Evolutionary conservation across 805 yeast genomes (phyloP).

Genomic region (Starmera quercuum): DNA sequence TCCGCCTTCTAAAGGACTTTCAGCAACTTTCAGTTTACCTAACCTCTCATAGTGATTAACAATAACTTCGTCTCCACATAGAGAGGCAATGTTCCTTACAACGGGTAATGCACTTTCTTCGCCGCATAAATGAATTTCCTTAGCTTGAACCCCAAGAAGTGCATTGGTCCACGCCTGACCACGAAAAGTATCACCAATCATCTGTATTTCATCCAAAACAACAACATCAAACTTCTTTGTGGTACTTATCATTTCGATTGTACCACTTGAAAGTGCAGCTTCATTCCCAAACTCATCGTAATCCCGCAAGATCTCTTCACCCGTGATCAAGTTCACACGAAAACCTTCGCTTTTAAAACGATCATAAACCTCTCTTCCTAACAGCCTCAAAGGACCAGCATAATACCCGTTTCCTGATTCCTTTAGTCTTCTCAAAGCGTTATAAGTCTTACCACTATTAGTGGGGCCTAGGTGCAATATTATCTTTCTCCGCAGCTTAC

Average conservation of each 20-base stretch:
- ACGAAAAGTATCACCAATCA: conserved; percentile 72
- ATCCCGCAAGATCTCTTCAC: conserved; percentile 84
- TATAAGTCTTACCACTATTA: conserved; percentile 89
- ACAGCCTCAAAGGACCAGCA: conserved; percentile 88
- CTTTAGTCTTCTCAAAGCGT: conserved; percentile 65
- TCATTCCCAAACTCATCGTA: conserved; percentile 60
- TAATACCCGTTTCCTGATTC: conserved; percentile 69
- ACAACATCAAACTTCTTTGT: conserved; percentile 70
- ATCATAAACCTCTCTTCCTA: conserved; percentile 90
- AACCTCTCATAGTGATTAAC: conserved; percentile 66
- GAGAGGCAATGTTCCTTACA: conserved; percentile 44
- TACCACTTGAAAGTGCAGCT: conserved; percentile 79
- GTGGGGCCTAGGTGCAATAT: conserved; percentile 98
- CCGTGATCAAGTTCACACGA: conserved; percentile 81
- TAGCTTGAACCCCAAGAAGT: conserved; percentile 75
- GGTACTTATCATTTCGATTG: conserved; percentile 88
- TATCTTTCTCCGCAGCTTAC: conserved; percentile 69
- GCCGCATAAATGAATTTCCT: conserved; percentile 88
- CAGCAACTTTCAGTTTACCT: conserved; percentile 59
- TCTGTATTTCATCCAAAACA: conserved; percentile 92
- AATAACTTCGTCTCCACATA: conserved; percentile 78
- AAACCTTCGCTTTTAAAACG: conserved; percentile 59
- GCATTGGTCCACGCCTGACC: conserved; percentile 97
- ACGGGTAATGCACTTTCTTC: conserved; percentile 79
- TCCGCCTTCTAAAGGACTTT: conserved; percentile 23